Evolutionary conservation across 495 filamentous ascomycete genomes (phyloP), one percentile per base, ranked within the genome.

Genomic region (Podospora bellae-mahoneyi): DNA sequence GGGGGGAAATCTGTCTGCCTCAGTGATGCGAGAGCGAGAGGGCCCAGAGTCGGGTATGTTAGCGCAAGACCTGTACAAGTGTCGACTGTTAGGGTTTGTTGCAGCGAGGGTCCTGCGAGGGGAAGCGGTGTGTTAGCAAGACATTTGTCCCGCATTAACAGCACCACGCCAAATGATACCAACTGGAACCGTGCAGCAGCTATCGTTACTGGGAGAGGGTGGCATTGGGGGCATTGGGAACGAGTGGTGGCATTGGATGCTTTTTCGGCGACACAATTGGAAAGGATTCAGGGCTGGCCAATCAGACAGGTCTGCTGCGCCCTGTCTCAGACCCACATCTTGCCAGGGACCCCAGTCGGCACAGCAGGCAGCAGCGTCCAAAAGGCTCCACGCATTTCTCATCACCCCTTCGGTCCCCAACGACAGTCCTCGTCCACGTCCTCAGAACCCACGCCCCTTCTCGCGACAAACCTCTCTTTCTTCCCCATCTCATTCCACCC

Each of bases 291-390:
- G 16, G 19, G 34, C 58, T 23, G 66, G 26, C 75, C 75, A 77
- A 77, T 77, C 28, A 62, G n/a, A 20, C 28, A 34, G 5, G 39
- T 3, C 34, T 66, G 74, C 75, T 77, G 74, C 75, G 75, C 75
- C 75, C 34, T 23, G 66, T 62, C 71, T 59, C 30, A 58, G 64
- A 67, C 70, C 75, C 75, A 66, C 72, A 59, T 66, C 20, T 54
- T 10, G 23, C 60, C 7, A 27, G 53, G 66, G 64, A 72, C 66
- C 74, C 75, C 26, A 66, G 75, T 71, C 64, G 58, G n/a, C 26
- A 55, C 26, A 70, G 64, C 72, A 77, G 75, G 75, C 75, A 77
- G 75, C 75, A 77, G 69, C 72, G 72, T 73, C 60, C 62, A 64
- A 44, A 44, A 61, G 32, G 59, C 66, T 66, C 66, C 68, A 62